phyloP scores from a whole-genome alignment of 1,284 basidiomycete species.

The Microbotryum saponariae region DNA sequence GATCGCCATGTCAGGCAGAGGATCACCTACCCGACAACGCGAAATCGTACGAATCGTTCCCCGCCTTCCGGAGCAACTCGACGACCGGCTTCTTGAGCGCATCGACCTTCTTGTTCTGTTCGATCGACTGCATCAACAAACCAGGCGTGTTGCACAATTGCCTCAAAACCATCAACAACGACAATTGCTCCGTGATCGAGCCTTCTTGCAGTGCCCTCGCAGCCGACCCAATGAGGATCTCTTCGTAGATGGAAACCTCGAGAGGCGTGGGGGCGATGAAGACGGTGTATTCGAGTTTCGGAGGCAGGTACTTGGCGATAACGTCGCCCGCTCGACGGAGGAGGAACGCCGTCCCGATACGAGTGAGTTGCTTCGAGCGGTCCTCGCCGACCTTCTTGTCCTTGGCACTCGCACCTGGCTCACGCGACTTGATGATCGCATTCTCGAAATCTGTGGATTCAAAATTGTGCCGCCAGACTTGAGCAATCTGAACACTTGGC shows the following conservation, averaged over 20 bases:
- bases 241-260: slow-evolving; percentile 72
- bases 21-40: slow-evolving; percentile 43
- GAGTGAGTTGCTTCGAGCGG: slow-evolving; percentile 54
- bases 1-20: background rate
- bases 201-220: slow-evolving; percentile 21
- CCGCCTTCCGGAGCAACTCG: slow-evolving; percentile 43
- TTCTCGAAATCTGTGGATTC: slow-evolving; percentile 68
- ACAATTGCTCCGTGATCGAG: slow-evolving; percentile 31
- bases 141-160: slow-evolving; percentile 93
- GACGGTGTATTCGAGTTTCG: slow-evolving; percentile 89
- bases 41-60: slow-evolving; percentile 59
- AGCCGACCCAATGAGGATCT: slow-evolving; percentile 51
- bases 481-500: background rate
- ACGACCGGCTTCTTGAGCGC: slow-evolving; percentile 53
- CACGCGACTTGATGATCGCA: slow-evolving; percentile 80
- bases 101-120: slow-evolving; percentile 17
- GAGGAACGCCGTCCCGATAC: slow-evolving; percentile 76
- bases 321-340: slow-evolving; percentile 77
- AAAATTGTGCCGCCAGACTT: slow-evolving; percentile 60
- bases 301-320: slow-evolving; percentile 75
- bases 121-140: slow-evolving; percentile 60
- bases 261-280: slow-evolving; percentile 75
- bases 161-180: slow-evolving; percentile 45
- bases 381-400: slow-evolving; percentile 68
- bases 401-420: slow-evolving; percentile 62